Percentiles rank a stretch among this genome's conserved stretches.
phyloP scores from a whole-genome alignment of 169 alveolate genomes.

The Plasmodium ovale region DNA sequence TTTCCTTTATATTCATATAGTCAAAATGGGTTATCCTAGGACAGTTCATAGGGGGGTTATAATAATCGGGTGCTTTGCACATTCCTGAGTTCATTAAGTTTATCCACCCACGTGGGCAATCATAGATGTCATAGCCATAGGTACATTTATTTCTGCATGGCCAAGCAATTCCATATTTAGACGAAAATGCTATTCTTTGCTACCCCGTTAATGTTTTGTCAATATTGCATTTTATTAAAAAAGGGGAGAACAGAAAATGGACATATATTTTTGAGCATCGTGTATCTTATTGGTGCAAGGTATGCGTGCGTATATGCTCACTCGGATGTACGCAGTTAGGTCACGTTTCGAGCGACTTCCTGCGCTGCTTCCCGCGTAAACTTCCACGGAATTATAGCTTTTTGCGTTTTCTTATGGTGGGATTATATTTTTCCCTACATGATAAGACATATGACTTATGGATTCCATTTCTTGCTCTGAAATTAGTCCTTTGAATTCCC shows the following conservation, averaged over 20 bases:
- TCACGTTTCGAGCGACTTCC: too few relatives aligned
- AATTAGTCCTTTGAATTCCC: constrained; percentile 49
- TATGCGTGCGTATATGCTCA: neutral
- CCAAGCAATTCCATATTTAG: constrained; percentile 73
- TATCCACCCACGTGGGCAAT: constrained; percentile 65
- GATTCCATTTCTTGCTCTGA: constrained; percentile 58
- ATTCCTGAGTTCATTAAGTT: constrained; percentile 65
- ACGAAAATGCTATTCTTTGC: constrained; percentile 67
- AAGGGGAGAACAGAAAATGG: neutral
- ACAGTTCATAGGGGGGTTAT: constrained; percentile 35
- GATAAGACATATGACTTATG: constrained; percentile 64
- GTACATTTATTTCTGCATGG: constrained; percentile 66
- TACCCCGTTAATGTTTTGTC: neutral
- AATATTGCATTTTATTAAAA: neutral
- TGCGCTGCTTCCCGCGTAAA: too few relatives aligned
- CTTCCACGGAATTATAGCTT: too few relatives aligned
- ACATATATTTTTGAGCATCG: neutral
- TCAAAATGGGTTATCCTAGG: constrained; percentile 75
- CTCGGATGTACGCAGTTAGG: neutral
- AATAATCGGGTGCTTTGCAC: constrained; percentile 72
- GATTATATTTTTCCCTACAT: constrained; percentile 45
- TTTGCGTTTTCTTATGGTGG: too few relatives aligned
- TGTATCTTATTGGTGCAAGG: neutral
- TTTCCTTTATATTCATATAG: constrained; percentile 49
- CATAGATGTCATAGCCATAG: constrained; percentile 42